Evolutionary conservation across 139 green algal genomes (phyloP), one percentile per base, ranked within the genome.

Genomic region (Pedinophyceae sp.): DNA sequence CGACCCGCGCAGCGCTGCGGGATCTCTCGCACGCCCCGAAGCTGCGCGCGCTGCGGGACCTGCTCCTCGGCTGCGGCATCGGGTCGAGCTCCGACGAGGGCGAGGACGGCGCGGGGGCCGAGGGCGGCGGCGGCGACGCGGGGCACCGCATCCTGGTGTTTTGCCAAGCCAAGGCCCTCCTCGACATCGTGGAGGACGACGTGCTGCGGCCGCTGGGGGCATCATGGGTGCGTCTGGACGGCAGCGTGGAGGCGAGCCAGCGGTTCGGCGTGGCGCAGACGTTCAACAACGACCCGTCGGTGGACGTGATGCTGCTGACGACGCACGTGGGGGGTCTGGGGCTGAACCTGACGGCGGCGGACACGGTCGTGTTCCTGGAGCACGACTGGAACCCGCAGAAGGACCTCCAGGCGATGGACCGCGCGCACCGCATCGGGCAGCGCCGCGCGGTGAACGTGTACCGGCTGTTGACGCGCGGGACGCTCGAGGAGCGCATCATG

Each of bases 301-400:
- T 98, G 18, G 74, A 83, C 47, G 87, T 97, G 30, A 56, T 79
- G 22, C 59, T 78, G 27, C 68, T 78, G 17, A 78, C 60, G 19
- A 78, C 62, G 1, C 65, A 75, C 20, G 83, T 94, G 51, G 89
- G 89, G 27, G 89, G 89, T 0, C 64, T 97, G 43, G 91, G 91
- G 16, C 76, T 98, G 16, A 98, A 98, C 67, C 64, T 98, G 22
- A 98, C 88, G 0, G 59, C 79, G 1, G 91, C 91, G 4, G 87
- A 98, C 70, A 96, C 85, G 6, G 90, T 98, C 39, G 76, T 98
- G 28, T 98, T 98, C 67, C 54, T 97, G 63, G 91, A 98, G 74
- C 91, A 98, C 62, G 89, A 97, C 67, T 98, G 88, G 88, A 98
- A 98, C 74, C 91, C 91, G 19, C 87, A 89, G 83, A 85, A 86